Evolutionary conservation across 441 rosid genomes (phyloP), one percentile per base, ranked within the genome.

Genomic region (Isatis lusitanica): DNA sequence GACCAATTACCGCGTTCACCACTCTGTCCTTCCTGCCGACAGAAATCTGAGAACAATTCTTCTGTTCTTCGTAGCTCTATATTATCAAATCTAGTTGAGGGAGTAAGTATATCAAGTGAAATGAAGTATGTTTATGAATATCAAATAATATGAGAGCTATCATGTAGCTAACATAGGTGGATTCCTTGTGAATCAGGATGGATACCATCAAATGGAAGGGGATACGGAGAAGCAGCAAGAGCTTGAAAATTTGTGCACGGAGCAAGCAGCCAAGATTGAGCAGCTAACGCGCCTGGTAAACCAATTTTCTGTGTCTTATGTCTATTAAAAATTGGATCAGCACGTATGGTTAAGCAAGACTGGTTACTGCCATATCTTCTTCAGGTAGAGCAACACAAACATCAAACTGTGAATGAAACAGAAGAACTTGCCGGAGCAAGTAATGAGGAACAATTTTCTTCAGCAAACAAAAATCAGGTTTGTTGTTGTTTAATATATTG

Each of bases 201-300:
- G 53, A 47, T 51, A 42, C 56, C 79, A 75, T 42, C 76, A 78
- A 58, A 62, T 46, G 63, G 72, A 57, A 59, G 82, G 77, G 36
- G 79, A 82, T 67, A 39, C 28, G 9, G 81, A 75, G 67, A 86
- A 81, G 77, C 87, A 70, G 77, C 74, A 78, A 48, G 91, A 87
- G 79, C 96, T 95, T 30, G 88, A 95, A 87, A 82, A 31, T 18
- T 24, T 87, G 66, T 92, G 96, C 71, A 51, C 40, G 76, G 89
- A 89, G 77, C 98, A 95, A 77, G 96, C 89, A 70, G 90, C 93
- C 69, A 85, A 84, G 84, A 91, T 95, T 75, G 87, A 91, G 83
- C 83, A 80, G 80, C 84, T 95, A 58, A 90, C 75, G 58, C 78
- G 42, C 35, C 75, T 84, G 90, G 96, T 92, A 74, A 83, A 56